Evolutionary conservation across 176 grass and related monocot species (phyloP).

Genomic region (Lolium perenne): DNA sequence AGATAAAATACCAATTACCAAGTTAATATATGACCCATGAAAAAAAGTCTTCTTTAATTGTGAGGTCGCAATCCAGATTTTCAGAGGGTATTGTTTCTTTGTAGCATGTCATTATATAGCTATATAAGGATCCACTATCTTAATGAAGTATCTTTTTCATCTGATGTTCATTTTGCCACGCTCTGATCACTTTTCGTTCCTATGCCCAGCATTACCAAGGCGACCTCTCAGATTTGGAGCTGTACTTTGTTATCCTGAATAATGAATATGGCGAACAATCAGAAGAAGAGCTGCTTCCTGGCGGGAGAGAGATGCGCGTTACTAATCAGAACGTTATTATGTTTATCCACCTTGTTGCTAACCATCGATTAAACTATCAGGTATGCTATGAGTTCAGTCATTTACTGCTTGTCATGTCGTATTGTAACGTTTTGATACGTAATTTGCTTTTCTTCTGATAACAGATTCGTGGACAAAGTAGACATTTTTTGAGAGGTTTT

Average conservation of each 20-base stretch:
- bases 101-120: constrained; percentile 25
- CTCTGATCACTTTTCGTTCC: constrained; percentile 12
- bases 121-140: neutral
- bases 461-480: constrained; percentile 92
- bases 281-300: constrained; percentile 91
- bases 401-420: constrained; percentile 38
- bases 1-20: constrained; percentile 4
- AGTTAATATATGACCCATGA: constrained; percentile 12
- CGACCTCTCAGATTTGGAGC: constrained; percentile 83
- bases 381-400: constrained; percentile 42
- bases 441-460: constrained; percentile 38
- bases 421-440: constrained; percentile 7
- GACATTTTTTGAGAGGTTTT: constrained; percentile 93
- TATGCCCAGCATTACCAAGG: constrained; percentile 80
- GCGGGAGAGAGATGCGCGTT: constrained; percentile 81
- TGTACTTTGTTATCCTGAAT: constrained; percentile 97
- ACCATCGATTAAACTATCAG: constrained; percentile 94
- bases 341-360: constrained; percentile 97
- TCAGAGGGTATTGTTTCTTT: neutral
- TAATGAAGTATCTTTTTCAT: constrained; percentile 2
- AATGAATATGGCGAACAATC: constrained; percentile 98
- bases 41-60: neutral
- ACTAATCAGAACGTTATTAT: constrained; percentile 97
- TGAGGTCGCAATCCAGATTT: no score
- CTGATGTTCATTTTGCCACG: neutral